Base-by-base conservation (phyloP, 139 green algal genomes). In the Coccomyxa sp. region DNA sequence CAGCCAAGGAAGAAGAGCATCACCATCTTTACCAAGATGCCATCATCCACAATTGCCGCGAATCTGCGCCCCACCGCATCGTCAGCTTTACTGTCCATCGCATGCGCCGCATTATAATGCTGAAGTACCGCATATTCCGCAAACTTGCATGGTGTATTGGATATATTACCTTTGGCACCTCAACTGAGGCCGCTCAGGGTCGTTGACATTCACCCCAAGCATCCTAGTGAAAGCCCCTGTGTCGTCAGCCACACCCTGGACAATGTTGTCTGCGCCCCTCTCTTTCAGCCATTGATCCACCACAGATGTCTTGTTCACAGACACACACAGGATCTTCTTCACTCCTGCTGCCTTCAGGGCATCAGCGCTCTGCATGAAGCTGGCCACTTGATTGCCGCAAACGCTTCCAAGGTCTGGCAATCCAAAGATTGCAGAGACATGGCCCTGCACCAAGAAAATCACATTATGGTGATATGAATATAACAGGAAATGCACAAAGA, bases 351-450 rank as follows among this genome's bases (percentile, higher is more conserved):
- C 71, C 57, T 84, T 83, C 71, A 93, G 77, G 16, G 74, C 38
- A 67, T 77, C 27, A 7, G 74, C 57, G 10, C 78, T 84, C 30
- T 87, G 38, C 30, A 92, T 31, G 83, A 85, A 93, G 21, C 80
- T 77, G 13, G 88, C 87, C 32, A 90, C 77, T 60, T 84, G 59
- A 67, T 91, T 82, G 67, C 66, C 85, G 79, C 90, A 93, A 23
- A 90, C 87, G 60, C 86, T 85, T 58, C 90, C 90, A 58, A 90
- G 84, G 81, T 93, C 87, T 28, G 90, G 90, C 30, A 93, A 79
- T 14, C 90, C 90, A 83, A 92, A 91, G 18, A 93, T 14, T 12
- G 87, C 83, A 0, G 85, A 75, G 1, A 85, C 76, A 25, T 90
- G 27, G 25, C 86, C 87, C 89, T 93, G 81, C 74, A 82, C 7